Evolutionary conservation across 495 filamentous ascomycete species (phyloP).

Genomic region (Tuber umbilicatum): DNA sequence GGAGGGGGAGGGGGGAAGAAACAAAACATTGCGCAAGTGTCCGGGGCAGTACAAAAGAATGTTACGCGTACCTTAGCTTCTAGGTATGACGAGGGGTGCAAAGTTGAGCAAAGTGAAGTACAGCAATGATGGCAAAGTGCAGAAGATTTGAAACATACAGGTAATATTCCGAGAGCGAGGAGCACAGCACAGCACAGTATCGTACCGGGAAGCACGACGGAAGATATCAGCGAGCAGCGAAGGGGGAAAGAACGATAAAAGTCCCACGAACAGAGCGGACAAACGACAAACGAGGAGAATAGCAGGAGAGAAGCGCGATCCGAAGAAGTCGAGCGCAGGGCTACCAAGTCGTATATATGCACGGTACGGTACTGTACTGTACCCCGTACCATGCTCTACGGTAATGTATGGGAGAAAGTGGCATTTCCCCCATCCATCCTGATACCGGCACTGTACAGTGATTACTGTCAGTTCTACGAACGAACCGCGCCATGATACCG

Average conservation of each 20-base stretch:
- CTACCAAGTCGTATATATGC: not conserved
- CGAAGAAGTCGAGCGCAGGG: not conserved
- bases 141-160: not conserved
- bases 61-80: slow-evolving; percentile 1
- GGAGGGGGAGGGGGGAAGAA: too few species aligned
- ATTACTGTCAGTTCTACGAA: too few species aligned
- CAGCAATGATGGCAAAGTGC: not conserved
- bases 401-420: not conserved
- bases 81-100: not conserved
- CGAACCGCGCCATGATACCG: too few species aligned
- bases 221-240: not conserved
- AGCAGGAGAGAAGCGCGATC: not conserved
- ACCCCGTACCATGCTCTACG: not conserved
- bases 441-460: too few species aligned
- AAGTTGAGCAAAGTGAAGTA: not conserved
- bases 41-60: not conserved
- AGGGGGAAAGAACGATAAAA: not conserved
- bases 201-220: not conserved
- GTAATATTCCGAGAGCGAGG: not conserved
- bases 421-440: not conserved
- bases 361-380: not conserved
- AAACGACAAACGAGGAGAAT: not conserved
- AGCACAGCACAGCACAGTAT: too few species aligned
- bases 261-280: not conserved
- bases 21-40: not conserved